Conservation (phyloP, 768 basidiomycete genomes). For the Rhizopogon vesiculosus region DNA sequence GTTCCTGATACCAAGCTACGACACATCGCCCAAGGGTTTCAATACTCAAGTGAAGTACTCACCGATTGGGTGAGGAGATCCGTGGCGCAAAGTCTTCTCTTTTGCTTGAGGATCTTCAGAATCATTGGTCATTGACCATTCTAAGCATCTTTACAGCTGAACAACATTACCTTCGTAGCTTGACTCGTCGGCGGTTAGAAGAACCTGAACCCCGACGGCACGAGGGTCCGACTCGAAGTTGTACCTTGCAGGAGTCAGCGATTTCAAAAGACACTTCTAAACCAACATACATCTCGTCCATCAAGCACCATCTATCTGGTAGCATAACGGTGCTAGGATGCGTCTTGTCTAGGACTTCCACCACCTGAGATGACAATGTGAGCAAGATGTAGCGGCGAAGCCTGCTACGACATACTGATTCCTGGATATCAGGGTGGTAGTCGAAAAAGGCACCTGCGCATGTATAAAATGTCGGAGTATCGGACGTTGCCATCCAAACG, state of each 20-base stretch:
- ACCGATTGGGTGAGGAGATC: conserved; percentile 77
- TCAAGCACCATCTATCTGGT: conserved; percentile 46
- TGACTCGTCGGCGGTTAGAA: conserved; percentile 63
- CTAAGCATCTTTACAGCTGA: background rate
- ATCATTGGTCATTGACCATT: background rate
- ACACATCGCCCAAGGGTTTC: background rate
- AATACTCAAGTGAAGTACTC: conserved; percentile 11
- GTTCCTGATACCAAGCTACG: conserved; percentile 81
- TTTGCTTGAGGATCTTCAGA: conserved; percentile 17
- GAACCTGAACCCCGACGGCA: conserved; percentile 51
- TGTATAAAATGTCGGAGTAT: background rate
- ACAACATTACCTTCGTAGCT: conserved; percentile 48
- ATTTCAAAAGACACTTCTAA: background rate
- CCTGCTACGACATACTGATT: conserved; percentile 43
- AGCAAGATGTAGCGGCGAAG: conserved; percentile 11
- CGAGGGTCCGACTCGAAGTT: conserved; percentile 73
- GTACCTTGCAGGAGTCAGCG: conserved; percentile 39
- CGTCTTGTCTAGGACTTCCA: conserved; percentile 48
- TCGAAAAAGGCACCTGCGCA: conserved; percentile 59
- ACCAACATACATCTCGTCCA: conserved; percentile 54
- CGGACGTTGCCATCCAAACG: background rate
- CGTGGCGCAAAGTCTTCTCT: conserved; percentile 51
- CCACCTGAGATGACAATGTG: conserved; percentile 35
- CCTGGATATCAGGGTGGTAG: conserved; percentile 62
- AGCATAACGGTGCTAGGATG: conserved; percentile 62